phyloP scores from a whole-genome alignment of 495 filamentous ascomycete genomes.

The Penicillium coprophilum region DNA sequence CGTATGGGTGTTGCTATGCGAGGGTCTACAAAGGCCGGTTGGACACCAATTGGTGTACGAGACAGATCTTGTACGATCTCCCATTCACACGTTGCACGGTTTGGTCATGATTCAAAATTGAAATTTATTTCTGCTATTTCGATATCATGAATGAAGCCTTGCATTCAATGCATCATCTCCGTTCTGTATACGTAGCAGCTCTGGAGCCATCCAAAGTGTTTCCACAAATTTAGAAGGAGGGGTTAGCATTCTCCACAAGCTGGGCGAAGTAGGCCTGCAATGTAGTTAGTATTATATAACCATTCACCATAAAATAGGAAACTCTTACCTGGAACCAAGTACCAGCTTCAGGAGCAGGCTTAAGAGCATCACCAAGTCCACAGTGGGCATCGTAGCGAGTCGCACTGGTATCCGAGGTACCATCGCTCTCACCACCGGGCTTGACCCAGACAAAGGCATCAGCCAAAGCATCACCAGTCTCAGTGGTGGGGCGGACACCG shows the following conservation, averaged over 20 bases:
- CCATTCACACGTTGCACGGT: too few relatives aligned
- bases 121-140: too few relatives aligned
- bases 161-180: background rate
- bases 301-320: too few relatives aligned
- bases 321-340: constrained; percentile 66
- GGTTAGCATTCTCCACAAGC: constrained; percentile 21
- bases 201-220: background rate
- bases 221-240: constrained; percentile 7
- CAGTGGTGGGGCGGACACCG: constrained; percentile 63
- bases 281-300: constrained; percentile 1
- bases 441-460: constrained; percentile 86
- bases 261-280: constrained; percentile 29
- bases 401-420: constrained; percentile 63
- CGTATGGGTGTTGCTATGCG: too few relatives aligned
- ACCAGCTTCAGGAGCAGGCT: constrained; percentile 77
- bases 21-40: too few relatives aligned
- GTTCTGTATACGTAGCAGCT: background rate
- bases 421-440: constrained; percentile 80
- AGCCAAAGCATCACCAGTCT: constrained; percentile 59
- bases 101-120: too few relatives aligned
- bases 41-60: too few relatives aligned
- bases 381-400: constrained; percentile 72
- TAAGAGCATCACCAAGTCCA: constrained; percentile 56
- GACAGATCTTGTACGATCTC: too few relatives aligned
- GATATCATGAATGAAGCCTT: too few relatives aligned